Percentiles rank a stretch among this genome's conserved stretches.
Conservation (phyloP, 495 filamentous ascomycete species). For the Ascodesmis nigricans region DNA sequence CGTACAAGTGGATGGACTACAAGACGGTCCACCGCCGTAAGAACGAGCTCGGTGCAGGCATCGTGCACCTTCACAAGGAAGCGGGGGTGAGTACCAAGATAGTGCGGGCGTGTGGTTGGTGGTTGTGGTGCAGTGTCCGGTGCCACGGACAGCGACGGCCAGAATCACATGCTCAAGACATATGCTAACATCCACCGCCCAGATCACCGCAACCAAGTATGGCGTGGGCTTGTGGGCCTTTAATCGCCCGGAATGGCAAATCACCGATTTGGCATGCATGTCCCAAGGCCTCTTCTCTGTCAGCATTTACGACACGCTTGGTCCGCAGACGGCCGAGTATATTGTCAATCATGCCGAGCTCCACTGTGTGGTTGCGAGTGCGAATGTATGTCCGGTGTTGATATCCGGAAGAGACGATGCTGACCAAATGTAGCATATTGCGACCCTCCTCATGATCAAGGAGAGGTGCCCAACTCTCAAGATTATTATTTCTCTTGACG, state of each 20-base stretch:
- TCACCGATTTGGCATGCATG: slow-evolving; percentile 74
- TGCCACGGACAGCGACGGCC: not conserved
- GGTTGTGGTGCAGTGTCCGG: no score
- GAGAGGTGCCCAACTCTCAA: slow-evolving; percentile 57
- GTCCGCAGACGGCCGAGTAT: slow-evolving; percentile 73
- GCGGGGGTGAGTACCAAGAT: slow-evolving; percentile 25
- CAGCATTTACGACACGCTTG: slow-evolving; percentile 90
- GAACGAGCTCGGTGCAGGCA: slow-evolving; percentile 64
- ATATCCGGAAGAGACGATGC: no score
- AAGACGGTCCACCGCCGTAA: slow-evolving; percentile 55
- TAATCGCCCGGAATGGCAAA: slow-evolving; percentile 95
- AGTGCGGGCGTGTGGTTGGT: no score
- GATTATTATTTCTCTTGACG: slow-evolving; percentile 71
- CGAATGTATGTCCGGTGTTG: slow-evolving; percentile 28
- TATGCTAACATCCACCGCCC: not conserved
- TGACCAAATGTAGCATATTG: slow-evolving; percentile 37
- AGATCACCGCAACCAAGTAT: slow-evolving; percentile 40
- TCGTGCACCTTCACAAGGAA: slow-evolving; percentile 60
- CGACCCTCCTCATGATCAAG: slow-evolving; percentile 67
- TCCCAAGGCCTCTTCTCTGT: slow-evolving; percentile 78
- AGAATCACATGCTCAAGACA: not conserved
- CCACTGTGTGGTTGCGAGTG: slow-evolving; percentile 50
- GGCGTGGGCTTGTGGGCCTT: slow-evolving; percentile 85
- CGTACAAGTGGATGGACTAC: slow-evolving; percentile 72
- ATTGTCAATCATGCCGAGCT: slow-evolving; percentile 81